Percentiles rank a stretch among this genome's conserved stretches.
phyloP scores from a whole-genome alignment of 192 early-diverging fungal species.

The Entomortierella parvispora region DNA sequence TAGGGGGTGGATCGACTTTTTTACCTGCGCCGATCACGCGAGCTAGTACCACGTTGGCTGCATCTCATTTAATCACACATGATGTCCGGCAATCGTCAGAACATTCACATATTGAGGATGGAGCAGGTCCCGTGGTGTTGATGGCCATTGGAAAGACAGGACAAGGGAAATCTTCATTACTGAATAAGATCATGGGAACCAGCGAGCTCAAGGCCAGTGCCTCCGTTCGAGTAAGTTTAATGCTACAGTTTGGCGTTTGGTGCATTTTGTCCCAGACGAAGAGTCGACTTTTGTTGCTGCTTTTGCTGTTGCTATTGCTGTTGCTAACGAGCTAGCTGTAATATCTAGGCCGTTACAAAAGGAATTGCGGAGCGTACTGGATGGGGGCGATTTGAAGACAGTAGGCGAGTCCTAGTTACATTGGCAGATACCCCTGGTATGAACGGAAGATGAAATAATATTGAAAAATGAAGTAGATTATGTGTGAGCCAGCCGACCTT shows the following conservation, averaged over 20 bases:
- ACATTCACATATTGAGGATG: slow-evolving; percentile 40
- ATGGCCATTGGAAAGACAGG: slow-evolving; percentile 51
- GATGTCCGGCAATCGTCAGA: slow-evolving; percentile 24
- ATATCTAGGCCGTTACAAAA: slow-evolving; percentile 48
- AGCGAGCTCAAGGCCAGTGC: slow-evolving; percentile 49
- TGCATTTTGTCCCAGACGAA: too few relatives aligned
- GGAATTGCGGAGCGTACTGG: slow-evolving; percentile 45
- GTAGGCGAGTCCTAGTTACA: slow-evolving; percentile 35
- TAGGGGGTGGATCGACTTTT: slow-evolving; percentile 11
- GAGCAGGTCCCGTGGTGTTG: slow-evolving; percentile 39
- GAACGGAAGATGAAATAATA: not conserved
- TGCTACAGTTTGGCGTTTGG: too few relatives aligned
- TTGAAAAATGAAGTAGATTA: not conserved
- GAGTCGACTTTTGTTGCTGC: too few relatives aligned
- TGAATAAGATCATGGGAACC: slow-evolving; percentile 51
- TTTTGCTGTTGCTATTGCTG: not conserved
- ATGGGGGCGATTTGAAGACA: slow-evolving; percentile 47
- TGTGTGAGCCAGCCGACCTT: not conserved
- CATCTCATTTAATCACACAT: slow-evolving; percentile 34
- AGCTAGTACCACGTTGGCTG: slow-evolving; percentile 15
- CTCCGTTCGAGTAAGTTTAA: slow-evolving; percentile 33
- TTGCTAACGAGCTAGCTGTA: too few relatives aligned
- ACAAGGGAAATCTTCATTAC: slow-evolving; percentile 46
- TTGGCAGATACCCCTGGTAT: slow-evolving; percentile 44
- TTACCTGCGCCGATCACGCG: slow-evolving; percentile 24